Evolutionary conservation across 2,329 filamentous ascomycete genomes (phyloP).

Genomic region (Aspergillus vadensis): DNA sequence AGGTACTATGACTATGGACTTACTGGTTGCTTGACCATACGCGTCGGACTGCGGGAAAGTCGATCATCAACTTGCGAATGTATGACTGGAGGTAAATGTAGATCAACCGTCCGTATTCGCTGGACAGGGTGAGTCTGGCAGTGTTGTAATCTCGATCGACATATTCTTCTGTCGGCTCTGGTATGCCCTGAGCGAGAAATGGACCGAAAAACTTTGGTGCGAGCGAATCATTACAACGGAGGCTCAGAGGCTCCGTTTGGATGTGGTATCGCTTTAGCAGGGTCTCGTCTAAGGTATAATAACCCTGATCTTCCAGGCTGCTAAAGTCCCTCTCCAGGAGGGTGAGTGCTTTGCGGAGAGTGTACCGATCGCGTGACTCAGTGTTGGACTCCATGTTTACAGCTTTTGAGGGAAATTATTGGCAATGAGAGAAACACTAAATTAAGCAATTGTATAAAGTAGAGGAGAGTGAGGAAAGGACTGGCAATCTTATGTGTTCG

Average conservation of each 20-base stretch:
- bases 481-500: too few species aligned
- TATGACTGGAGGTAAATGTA: background rate
- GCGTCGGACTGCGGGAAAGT: background rate
- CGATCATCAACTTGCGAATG: background rate
- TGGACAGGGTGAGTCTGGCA: background rate
- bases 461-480: too few species aligned
- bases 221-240: background rate
- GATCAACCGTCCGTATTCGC: background rate
- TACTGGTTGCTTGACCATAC: background rate
- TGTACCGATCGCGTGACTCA: background rate
- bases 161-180: background rate
- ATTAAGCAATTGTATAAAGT: too few species aligned
- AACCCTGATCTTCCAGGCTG: background rate
- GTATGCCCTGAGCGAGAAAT: background rate
- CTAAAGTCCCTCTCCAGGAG: background rate
- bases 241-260: background rate
- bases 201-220: background rate
- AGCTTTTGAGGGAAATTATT: too few species aligned
- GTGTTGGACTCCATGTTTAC: background rate
- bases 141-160: background rate
- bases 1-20: background rate
- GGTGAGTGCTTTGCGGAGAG: background rate
- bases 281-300: background rate
- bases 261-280: background rate
- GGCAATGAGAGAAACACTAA: too few species aligned